Base-by-base conservation (phyloP, 2,329 filamentous ascomycete species). In the Alternaria ventricosa region DNA sequence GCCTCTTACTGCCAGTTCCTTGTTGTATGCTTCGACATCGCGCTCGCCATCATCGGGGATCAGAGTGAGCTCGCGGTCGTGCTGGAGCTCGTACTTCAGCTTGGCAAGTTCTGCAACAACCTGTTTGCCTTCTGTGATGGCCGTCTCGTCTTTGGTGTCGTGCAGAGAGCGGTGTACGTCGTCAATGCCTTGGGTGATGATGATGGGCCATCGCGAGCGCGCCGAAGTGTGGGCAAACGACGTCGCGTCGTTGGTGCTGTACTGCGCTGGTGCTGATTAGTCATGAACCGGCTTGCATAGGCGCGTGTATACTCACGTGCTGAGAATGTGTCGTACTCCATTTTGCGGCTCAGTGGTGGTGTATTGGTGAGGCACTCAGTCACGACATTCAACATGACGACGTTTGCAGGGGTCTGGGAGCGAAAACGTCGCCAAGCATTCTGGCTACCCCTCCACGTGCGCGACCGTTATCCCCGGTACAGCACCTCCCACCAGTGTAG, bases 71-170 rank as follows among this genome's bases (percentile, higher is more conserved):
- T 88, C 84, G 46, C 94, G 89, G 80, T 97, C 90, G 78, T 99
- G 96, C 78, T 97, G 92, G 47, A 98, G 83, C 82, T 98, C 95
- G 82, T 98, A 97, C 82, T 99, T 99, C 73, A 99, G 86, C 69
- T 86, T 87, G 6, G 90, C 91, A 12, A 99, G 85, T 70, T 91
- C 87, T 76, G 92, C 89, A 45, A 97, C 87, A 64, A 99, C 94
- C 72, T 84, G 85, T 84, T 97, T 97, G 74, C 96, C 96, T 80
- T 98, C 96, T 23, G 87, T 87, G 33, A 85, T 81, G 76, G 91
- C 91, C 63, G 88, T 86, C 10, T 89, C 80, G 55, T 93, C 88
- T 36, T 87, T 84, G 56, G 84, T 84, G 61, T 84, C 82, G 33
- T 84, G 84, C 5, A 91, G 87, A 8, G 92, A 86, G 56, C 92